Base-by-base conservation (phyloP, 2,329 filamentous ascomycete genomes). In the Teratosphaeria gauchensis region DNA sequence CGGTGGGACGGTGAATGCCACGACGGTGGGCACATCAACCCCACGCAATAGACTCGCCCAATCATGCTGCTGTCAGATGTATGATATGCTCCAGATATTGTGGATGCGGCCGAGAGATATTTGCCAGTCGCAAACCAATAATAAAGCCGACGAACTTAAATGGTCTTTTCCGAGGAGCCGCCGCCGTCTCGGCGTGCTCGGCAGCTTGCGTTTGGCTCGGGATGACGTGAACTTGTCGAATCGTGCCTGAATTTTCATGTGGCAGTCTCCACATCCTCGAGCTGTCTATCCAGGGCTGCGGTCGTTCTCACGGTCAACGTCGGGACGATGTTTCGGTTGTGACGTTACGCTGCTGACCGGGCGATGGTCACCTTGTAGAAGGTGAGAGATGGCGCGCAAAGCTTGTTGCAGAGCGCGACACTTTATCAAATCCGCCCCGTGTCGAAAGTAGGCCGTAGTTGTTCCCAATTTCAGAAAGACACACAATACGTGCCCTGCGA, bases 301-400 rank as follows among this genome's bases (percentile, higher is more conserved):
- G 32, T 32, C 30, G 14, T 35, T 16, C 53, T 56, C 51, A 55
- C 58, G 60, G 54, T 38, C 60, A 62, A 62, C 56, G 54, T 58
- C 60, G 60, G 60, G 59, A 48, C 6, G 16, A 48, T 48, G 42
- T 48, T 30, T 51, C 28, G 42, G 42, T 35, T 9, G 42, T 48
- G 42, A 48, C 42, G 42, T 48, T 21, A 48, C 16, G 1, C 42
- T 48, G 42, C 42, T 48, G 42, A 48, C 16, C 14, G n/a, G n/a
- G 5, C 42, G 5, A 19, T 48, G 16, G 16, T 19, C 16, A 24
- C 16, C 5, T 7, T 21, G 42, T 21, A 16, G 33, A 54, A 54
- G 21, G 35, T 54, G 51, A 33, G 42, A 28, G 32, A 59, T 54
- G 52, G 54, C 52, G 55, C 56, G 48, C 21, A 57, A 57, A 57